These are phyloP conservation scores for Reticulascus tulasneorum DNA, from an alignment of 2,329 filamentous ascomycete genomes.

Conservation along the genomic window DNA sequence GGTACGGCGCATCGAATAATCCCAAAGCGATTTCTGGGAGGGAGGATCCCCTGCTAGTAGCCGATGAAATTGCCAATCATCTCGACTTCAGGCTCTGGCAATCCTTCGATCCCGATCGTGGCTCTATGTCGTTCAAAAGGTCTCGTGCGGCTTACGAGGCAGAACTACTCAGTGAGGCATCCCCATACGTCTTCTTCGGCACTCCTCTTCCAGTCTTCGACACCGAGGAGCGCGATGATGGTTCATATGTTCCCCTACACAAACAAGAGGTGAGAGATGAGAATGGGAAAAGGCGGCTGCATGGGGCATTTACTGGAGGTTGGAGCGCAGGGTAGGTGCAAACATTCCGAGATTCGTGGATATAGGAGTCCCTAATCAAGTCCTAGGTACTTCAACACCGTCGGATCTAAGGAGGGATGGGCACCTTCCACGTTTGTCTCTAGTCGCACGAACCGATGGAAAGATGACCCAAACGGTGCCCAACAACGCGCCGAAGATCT, in stretches of 20 bases:
- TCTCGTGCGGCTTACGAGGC: slow-evolving; percentile 74
- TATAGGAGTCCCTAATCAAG: slow-evolving; percentile 9
- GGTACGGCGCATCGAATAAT: no score
- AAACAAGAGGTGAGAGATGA: slow-evolving; percentile 97
- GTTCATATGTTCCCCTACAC: slow-evolving; percentile 91
- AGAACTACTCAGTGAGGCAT: slow-evolving; percentile 61
- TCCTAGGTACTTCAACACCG: slow-evolving; percentile 88
- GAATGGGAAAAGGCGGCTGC: slow-evolving; percentile 80
- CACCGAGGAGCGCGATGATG: slow-evolving; percentile 76
- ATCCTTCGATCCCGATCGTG: no score
- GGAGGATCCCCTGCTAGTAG: no score
- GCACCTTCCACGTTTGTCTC: slow-evolving; percentile 88
- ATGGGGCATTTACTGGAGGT: slow-evolving; percentile 94
- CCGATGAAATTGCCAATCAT: no score
- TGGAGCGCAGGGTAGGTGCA: slow-evolving; percentile 84
- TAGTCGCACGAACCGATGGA: slow-evolving; percentile 74
- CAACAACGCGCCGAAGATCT: slow-evolving; percentile 78
- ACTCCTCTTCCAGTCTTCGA: slow-evolving; percentile 79
- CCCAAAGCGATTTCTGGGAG: no score
- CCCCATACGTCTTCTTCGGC: slow-evolving; percentile 76
- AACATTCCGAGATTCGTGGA: slow-evolving; percentile 12
- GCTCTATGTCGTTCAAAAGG: no score
- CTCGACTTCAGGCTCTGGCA: no score
- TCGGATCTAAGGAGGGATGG: slow-evolving; percentile 98
- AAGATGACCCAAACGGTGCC: slow-evolving; percentile 50